A percentile compares a stretch with the other conserved stretches of the same genome.
Evolutionary conservation across 208 protist species (phyloP).

Genomic region (Angomonas ambiguus): DNA sequence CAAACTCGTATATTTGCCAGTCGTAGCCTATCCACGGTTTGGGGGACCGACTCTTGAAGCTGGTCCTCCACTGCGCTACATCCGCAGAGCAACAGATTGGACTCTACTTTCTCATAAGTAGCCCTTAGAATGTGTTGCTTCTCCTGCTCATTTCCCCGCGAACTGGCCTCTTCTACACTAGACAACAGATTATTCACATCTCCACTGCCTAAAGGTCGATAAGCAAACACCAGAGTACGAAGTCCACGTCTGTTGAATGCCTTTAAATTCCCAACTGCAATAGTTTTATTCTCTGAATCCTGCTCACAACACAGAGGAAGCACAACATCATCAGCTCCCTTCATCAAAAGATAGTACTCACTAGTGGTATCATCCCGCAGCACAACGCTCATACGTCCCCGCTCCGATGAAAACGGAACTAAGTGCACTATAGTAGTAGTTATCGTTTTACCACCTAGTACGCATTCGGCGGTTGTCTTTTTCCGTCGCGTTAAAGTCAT

Average conservation of each 20-base stretch:
- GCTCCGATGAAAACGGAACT: conserved; percentile 76
- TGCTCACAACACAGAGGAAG: conserved; percentile 34
- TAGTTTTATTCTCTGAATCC: background rate
- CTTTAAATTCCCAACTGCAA: conserved; percentile 10
- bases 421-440: conserved; percentile 33
- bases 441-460: conserved; percentile 16
- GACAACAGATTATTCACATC: conserved; percentile 35
- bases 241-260: conserved; percentile 45
- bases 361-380: conserved; percentile 23
- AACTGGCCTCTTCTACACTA: conserved; percentile 19
- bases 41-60: conserved; percentile 92
- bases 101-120: conserved; percentile 78
- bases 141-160: conserved; percentile 11
- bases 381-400: conserved; percentile 79
- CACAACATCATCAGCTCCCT: conserved; percentile 80
- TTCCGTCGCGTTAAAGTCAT: conserved; percentile 45
- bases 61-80: conserved; percentile 95
- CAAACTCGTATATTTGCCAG: conserved; percentile 85
- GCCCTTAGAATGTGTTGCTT: conserved; percentile 23
- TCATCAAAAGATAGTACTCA: conserved; percentile 54
- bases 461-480: conserved; percentile 21
- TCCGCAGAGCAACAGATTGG: conserved; percentile 86
- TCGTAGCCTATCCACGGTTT: conserved; percentile 77
- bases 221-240: conserved; percentile 66
- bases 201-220: conserved; percentile 33